Percentiles rank a stretch among this genome's conserved stretches.
Conservation (phyloP, 164 flowering plant genomes). For the Vitis amurensis region DNA sequence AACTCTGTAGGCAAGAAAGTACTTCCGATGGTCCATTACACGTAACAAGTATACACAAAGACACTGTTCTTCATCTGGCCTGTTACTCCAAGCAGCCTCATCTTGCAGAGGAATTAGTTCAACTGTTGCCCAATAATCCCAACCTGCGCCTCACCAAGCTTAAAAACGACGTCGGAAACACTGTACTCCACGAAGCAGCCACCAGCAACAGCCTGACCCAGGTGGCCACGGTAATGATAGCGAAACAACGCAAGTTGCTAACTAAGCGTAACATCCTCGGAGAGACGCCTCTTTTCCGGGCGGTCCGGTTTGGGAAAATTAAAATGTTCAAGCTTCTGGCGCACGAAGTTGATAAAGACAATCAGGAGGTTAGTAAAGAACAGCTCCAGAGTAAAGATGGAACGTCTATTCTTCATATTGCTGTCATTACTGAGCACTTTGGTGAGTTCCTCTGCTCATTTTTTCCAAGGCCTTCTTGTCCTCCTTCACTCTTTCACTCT, state of each 20-base stretch:
- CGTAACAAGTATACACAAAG: neutral
- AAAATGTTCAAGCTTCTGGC: too few relatives aligned
- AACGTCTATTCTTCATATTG: slow-evolving; percentile 2
- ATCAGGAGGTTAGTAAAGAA: neutral
- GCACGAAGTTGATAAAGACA: too few relatives aligned
- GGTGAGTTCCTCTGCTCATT: neutral
- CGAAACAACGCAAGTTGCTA: neutral
- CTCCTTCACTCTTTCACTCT: too few relatives aligned
- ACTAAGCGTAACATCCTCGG: too few relatives aligned
- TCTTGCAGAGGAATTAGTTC: neutral
- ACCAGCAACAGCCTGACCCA: too few relatives aligned
- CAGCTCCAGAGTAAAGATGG: neutral
- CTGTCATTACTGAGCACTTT: neutral
- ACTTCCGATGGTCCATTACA: neutral
- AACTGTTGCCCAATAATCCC: neutral
- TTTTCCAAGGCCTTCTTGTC: too few relatives aligned
- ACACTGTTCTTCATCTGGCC: slow-evolving; percentile 15
- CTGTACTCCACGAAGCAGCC: neutral
- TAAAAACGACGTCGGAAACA: slow-evolving; percentile 1
- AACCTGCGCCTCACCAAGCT: neutral
- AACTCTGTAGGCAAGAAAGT: neutral
- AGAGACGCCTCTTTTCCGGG: too few relatives aligned
- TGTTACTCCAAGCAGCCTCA: neutral
- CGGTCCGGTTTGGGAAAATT: too few relatives aligned
- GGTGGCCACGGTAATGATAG: neutral